Conservation (phyloP, 805 yeast genomes). For the Metschnikowia santaceciliae region DNA sequence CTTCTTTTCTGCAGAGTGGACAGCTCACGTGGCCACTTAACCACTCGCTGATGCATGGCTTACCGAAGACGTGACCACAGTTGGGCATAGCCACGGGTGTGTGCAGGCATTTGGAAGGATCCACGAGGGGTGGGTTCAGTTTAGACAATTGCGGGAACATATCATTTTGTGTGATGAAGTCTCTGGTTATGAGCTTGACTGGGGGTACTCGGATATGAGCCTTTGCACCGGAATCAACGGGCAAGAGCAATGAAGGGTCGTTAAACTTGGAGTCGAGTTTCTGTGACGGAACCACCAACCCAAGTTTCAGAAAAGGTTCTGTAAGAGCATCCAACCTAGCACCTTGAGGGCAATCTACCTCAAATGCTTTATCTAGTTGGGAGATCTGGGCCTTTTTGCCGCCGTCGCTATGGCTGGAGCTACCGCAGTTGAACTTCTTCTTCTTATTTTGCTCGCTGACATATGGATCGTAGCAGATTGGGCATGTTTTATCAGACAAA, state of each 20-base stretch:
- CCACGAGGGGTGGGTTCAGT: conserved; percentile 1
- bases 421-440: conserved; percentile 6
- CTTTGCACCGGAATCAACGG: conserved; percentile 11
- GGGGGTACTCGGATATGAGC: conserved; percentile 12
- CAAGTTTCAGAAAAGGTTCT: background rate
- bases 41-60: conserved; percentile 18
- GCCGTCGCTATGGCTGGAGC: conserved; percentile 6
- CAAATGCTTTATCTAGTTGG: background rate
- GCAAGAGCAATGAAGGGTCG: conserved; percentile 15
- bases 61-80: conserved; percentile 17
- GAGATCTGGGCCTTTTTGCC: background rate
- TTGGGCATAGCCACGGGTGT: conserved; percentile 16
- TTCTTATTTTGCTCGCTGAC: conserved; percentile 15
- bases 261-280: conserved; percentile 1
- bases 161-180: conserved; percentile 6
- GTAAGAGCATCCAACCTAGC: conserved; percentile 4
- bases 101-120: conserved; percentile 7
- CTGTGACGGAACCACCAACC: conserved; percentile 6
- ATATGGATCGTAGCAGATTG: conserved; percentile 40
- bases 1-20: conserved; percentile 18
- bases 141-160: conserved; percentile 12
- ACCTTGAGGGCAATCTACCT: background rate
- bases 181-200: conserved; percentile 6
- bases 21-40: conserved; percentile 16
- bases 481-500: conserved; percentile 27